Evolutionary conservation across 1,139 yeast genomes (phyloP), one percentile per base, ranked within the genome.

Genomic region (Blastobotrys buckinghamii): DNA sequence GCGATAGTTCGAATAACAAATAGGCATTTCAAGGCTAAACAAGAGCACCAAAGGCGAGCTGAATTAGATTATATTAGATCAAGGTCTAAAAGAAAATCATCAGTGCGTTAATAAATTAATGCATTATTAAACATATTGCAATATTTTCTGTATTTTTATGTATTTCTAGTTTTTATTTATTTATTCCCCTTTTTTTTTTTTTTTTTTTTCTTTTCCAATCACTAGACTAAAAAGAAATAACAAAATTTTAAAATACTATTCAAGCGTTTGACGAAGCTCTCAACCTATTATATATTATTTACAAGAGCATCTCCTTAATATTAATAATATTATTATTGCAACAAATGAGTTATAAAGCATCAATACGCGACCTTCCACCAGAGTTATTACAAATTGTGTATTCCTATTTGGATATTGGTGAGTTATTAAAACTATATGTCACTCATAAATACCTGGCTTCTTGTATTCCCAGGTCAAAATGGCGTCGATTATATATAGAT

Each of bases 1-100:
- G 84, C 86, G 1, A 68, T 72, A 34, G 75, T 82, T 7, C 67
- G 81, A 49, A 69, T 83, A 24, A 73, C 68, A 55, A 73, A 69
- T 40, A 62, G 81, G 50, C 55, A 58, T 24, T 42, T 37, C 26
- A 27, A 27, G 16, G n/a, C 17, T 10, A 33, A 39, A 36, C 34
- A 34, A n/a, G 40, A 45, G 13, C 12, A 30, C 5, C 16, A 33
- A 9, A 39, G 19, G 26, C 22, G 44, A 13, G 44, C 44, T 9
- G 36, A 40, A 30, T 5, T 17, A 9, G 16, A 15, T 9, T 26
- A 17, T 39, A 17, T 27, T 3, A 17, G 34, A 7, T 17, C 20
- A 17, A 8, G 38, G 17, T 9, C 12, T n/a, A 34, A 13, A 34
- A 34, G 12, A 17, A 33, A 16, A 33, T 16, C n/a, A n/a, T n/a